Base-by-base conservation (phyloP, 352 stramenopile species). In the Pythium brassicae region DNA sequence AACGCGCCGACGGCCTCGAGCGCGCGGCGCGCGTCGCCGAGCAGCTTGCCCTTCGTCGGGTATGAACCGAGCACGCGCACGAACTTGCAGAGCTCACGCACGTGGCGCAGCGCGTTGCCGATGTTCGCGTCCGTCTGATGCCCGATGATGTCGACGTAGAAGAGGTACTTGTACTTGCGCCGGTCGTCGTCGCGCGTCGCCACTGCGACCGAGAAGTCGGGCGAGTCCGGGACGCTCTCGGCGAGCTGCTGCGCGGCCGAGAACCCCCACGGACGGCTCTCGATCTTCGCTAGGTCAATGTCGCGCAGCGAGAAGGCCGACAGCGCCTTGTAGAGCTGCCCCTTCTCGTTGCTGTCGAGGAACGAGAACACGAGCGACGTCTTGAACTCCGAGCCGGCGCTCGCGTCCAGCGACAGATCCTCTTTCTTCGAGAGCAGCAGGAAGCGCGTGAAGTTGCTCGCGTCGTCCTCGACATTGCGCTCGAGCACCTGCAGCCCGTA, bases 381-480 rank as follows among this genome's bases (percentile, higher is more conserved):
- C 71, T 88, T 92, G 63, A 80, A 87, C 54, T 85, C 64, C 23
- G 64, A 63, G 53, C 53, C 63, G 25, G 42, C 50, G 37, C 64
- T 74, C 19, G 68, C 61, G 25, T 72, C 63, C 25, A 71, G 48
- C 11, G 52, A 47, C 8, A 76, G 29, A n/a, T 80, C 67, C 40
- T 80, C 68, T 35, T 66, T 72, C 66, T 95, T 77, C 52, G 91
- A 68, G 20, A 97, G 78, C 46, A 91, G 66, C 59, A 89, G 29
- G 63, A 98, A 99, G 42, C 96, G 83, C 35, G 96, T 99, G 62
- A 98, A 98, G 69, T 99, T 98, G 52, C 72, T 84, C 23, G 74
- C 56, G 59, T 97, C 86, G 63, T 97, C 90, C 57, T 96, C 83
- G 26, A 96, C 88, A 61, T 92, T 92, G 51, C 65, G 70, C 53